These are phyloP conservation scores for Aureobasidium melanogenum DNA, from an alignment of 2,329 filamentous ascomycete species.

Conservation along the genomic window DNA sequence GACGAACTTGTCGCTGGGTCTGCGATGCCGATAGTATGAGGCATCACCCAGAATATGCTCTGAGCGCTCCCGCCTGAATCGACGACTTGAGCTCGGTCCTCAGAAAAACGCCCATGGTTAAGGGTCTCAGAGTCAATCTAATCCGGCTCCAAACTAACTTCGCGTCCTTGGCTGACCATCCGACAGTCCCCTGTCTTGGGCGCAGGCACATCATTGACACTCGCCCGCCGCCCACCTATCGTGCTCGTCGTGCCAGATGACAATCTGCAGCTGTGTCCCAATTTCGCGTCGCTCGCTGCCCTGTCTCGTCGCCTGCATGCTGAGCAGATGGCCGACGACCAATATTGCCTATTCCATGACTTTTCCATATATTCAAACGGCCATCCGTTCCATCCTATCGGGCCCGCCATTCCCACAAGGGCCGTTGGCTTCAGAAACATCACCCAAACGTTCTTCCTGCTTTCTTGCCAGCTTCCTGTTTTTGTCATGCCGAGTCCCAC, in stretches of 20 bases:
- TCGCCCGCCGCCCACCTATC: background rate
- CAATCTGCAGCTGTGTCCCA: background rate
- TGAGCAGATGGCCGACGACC: background rate
- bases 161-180: background rate
- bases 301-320: background rate
- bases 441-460: background rate
- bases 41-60: background rate
- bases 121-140: constrained; percentile 3
- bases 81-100: background rate
- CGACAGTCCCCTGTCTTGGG: background rate
- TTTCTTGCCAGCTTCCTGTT: background rate
- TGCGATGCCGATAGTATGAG: constrained; percentile 6
- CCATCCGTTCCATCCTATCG: background rate
- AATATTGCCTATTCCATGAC: background rate
- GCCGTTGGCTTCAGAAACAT: constrained; percentile 8
- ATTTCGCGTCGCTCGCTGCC: background rate
- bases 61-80: background rate
- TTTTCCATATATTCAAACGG: constrained; percentile 11
- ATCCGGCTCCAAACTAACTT: background rate
- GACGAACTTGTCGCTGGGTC: constrained; percentile 4
- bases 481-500: constrained; percentile 5
- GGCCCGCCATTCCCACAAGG: background rate
- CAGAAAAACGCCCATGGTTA: background rate
- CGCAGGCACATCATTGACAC: background rate
- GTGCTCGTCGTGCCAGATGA: background rate